Evolutionary conservation across 106 monocot species (phyloP).

Genomic region (Posidonia australis): DNA sequence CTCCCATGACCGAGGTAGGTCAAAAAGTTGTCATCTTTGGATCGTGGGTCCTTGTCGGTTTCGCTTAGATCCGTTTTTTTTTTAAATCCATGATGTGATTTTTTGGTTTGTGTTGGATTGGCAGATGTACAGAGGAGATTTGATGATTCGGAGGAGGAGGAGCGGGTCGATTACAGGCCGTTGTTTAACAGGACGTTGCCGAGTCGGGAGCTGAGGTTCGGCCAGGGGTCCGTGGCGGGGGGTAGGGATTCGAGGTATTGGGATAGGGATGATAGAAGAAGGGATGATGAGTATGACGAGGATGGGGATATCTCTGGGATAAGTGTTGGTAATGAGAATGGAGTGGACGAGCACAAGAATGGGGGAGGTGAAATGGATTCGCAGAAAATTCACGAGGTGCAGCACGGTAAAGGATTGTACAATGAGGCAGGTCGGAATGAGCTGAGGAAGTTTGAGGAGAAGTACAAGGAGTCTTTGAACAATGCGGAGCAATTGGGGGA

Average conservation of each 20-base stretch:
- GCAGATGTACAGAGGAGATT: slow-evolving; percentile 11
- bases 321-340: neutral
- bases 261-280: slow-evolving; percentile 59
- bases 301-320: slow-evolving; percentile 10
- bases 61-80: neutral
- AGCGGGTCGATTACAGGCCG: neutral
- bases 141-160: neutral
- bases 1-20: slow-evolving; percentile 4
- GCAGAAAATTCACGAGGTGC: slow-evolving; percentile 2
- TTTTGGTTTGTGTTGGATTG: neutral
- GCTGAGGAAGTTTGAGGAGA: slow-evolving; percentile 34
- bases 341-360: neutral
- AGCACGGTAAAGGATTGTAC: slow-evolving; percentile 14
- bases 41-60: neutral
- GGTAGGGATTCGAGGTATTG: slow-evolving; percentile 54
- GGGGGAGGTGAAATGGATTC: neutral
- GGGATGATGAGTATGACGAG: slow-evolving; percentile 39
- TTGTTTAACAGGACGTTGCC: slow-evolving; percentile 12
- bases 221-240: slow-evolving; percentile 20
- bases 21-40: neutral
- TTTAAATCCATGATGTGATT: neutral
- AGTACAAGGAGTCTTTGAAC: slow-evolving; percentile 25
- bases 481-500: neutral
- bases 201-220: slow-evolving; percentile 37
- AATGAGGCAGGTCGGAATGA: slow-evolving; percentile 41